Base-by-base conservation (phyloP, 2,329 filamentous ascomycete genomes). In the Onygena corvina region DNA sequence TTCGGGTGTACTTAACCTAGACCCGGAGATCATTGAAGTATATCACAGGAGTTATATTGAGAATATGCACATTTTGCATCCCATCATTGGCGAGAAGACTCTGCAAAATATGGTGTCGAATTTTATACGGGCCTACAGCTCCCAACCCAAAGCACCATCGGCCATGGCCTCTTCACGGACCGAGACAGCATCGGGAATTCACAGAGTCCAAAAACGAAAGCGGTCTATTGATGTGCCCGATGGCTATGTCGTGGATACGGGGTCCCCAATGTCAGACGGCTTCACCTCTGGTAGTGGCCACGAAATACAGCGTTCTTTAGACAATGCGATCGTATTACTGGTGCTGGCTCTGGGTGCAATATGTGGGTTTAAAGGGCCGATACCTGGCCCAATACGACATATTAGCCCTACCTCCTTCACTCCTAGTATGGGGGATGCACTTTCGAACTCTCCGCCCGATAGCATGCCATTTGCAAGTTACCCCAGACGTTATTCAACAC, bases 311-410 rank as follows among this genome's bases (percentile, higher is more conserved):
- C 64, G 82, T 47, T 86, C 83, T 5, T 80, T 92, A 12, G 76
- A 81, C 48, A 94, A 86, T 56, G 88, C 88, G 0, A 74, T 96
- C 33, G 78, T 95, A 1, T 74, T 95, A 2, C 73, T 90, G 3
- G 79, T 94, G 1, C 73, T 96, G 48, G 90, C 90, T 0, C 70
- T 98, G 4, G 92, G 92, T 14, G 88, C 87, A 60, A 84, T 96
- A 9, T 90, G 86, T 58, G 65, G 73, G 52, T 67, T 74, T 52
- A 68, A 69, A 38, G 61, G 68, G 3, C 48, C 53, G 14, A 58
- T 82, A 8, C 76, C 76, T 14, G 72, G 71, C 2, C 71, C 83
- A 2, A 73, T 84, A 5, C 73, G 71, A 12, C 46, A 40, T 58
- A 27, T 47, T 50, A 21, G 55, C 53, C 8, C 52, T 59, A 5